Conservation (phyloP, 2,329 filamentous ascomycete species). For the Calonectria naviculata region DNA sequence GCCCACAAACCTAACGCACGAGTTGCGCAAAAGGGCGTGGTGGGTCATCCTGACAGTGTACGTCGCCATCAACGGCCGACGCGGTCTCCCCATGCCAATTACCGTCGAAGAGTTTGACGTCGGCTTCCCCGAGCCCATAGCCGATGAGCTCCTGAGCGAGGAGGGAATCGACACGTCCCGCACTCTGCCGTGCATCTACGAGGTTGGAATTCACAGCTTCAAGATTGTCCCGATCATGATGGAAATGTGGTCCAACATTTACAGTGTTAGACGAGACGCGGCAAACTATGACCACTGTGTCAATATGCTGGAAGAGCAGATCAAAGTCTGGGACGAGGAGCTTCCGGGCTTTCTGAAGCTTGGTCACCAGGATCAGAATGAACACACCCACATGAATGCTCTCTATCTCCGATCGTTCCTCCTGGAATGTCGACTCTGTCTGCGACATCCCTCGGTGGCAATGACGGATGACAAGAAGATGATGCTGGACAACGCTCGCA, state of each 20-base stretch:
- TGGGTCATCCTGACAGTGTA: conserved; percentile 77
- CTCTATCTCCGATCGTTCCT: conserved; percentile 65
- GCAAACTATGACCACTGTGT: conserved; percentile 73
- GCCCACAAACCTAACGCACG: conserved; percentile 71
- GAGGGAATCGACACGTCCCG: conserved; percentile 68
- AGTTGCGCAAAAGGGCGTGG: conserved; percentile 82
- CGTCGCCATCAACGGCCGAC: conserved; percentile 77
- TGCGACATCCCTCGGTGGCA: conserved; percentile 71
- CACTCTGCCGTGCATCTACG: conserved; percentile 72
- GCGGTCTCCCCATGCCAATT: conserved; percentile 82
- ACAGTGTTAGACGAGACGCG: conserved; percentile 73
- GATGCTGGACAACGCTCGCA: conserved; percentile 70
- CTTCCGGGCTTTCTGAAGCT: conserved; percentile 70
- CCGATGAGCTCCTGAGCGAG: conserved; percentile 77
- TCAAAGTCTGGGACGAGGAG: conserved; percentile 71
- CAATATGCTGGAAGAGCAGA: conserved; percentile 71
- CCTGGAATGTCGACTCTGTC: conserved; percentile 68
- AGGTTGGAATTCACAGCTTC: conserved; percentile 73
- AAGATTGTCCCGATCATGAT: conserved; percentile 75
- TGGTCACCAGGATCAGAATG: conserved; percentile 53
- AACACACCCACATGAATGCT: conserved; percentile 61
- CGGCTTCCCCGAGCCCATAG: conserved; percentile 77
- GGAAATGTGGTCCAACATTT: conserved; percentile 82
- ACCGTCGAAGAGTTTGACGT: conserved; percentile 81
- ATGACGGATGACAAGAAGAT: conserved; percentile 64